A percentile compares a stretch with the other conserved stretches of the same genome.
phyloP scores from a whole-genome alignment of 768 basidiomycete genomes.

The Infundibulicybe gibba region DNA sequence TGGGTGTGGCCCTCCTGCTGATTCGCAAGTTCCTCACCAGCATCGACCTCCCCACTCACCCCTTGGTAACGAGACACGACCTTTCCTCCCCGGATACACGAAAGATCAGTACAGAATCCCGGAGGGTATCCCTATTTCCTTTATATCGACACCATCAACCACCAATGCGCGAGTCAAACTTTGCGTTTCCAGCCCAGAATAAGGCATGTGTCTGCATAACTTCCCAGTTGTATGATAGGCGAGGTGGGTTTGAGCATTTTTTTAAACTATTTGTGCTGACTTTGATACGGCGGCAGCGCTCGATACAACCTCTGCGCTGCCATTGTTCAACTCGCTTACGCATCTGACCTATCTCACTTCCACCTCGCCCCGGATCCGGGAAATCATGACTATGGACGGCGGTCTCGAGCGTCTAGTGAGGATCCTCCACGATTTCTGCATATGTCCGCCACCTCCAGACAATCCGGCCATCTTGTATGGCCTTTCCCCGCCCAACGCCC shows the following conservation, averaged over 20 bases:
- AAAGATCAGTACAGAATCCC: neutral
- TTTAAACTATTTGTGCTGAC: neutral
- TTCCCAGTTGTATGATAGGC: conserved; percentile 89
- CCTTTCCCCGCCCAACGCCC: conserved; percentile 61
- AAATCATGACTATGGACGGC: conserved; percentile 97
- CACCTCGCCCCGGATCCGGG: conserved; percentile 95
- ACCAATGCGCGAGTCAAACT: conserved; percentile 91
- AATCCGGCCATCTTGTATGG: conserved; percentile 76
- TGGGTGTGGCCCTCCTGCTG: neutral
- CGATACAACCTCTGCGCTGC: conserved; percentile 46
- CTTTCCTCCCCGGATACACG: neutral
- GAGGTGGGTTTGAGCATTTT: conserved; percentile 55
- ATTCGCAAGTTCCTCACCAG: neutral
- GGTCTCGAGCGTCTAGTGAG: conserved; percentile 94
- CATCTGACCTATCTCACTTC: conserved; percentile 96
- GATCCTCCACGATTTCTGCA: conserved; percentile 86
- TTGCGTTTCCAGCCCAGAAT: conserved; percentile 92
- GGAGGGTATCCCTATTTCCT: neutral
- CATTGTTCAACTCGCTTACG: conserved; percentile 82
- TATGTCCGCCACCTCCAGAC: conserved; percentile 78
- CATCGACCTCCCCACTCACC: neutral
- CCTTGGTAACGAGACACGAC: neutral
- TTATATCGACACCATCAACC: neutral
- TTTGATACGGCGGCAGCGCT: conserved; percentile 30
- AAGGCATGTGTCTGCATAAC: conserved; percentile 94